Evolutionary conservation across 768 basidiomycete genomes (phyloP), one percentile per base, ranked within the genome.

Genomic region (Leccinum truebloodii): DNA sequence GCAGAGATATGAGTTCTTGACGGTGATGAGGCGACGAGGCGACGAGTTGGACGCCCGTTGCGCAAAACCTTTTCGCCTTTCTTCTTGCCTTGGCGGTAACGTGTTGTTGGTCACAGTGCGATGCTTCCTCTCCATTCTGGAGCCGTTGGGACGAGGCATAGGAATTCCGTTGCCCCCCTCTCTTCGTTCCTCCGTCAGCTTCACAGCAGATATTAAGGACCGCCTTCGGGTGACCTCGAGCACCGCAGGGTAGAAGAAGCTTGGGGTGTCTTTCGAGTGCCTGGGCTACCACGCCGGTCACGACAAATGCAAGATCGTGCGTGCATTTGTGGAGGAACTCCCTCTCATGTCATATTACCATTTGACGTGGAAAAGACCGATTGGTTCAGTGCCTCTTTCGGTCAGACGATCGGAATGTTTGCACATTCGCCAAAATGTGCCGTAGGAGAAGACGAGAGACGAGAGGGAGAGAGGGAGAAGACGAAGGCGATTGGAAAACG

Each of bases 61-160:
- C 55, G 62, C 48, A 28, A 26, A 56, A 37, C 57, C 16, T n/a
- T 56, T 46, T 14, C 18, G 6, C 13, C 24, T 50, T 26, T 44
- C 41, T 20, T 44, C 41, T 20, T 28, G 9, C n/a, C 41, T 44
- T n/a, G 41, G 57, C 34, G 30, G 49, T 41, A 71, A 71, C 69
- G 69, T 71, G 69, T 69, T 64, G 58, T 54, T 59, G 41, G n/a
- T 20, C 65, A 57, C 59, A 54, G 54, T 52, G 20, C 10, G 6
- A 49, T 22, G 64, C 62, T 60, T 63, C 64, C 13, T 39, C 56
- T 63, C 63, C 57, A 61, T 58, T 69, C 65, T 13, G 18, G 28
- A 53, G 58, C 22, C 54, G 53, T 46, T 56, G 49, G 48, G 52
- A 60, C 46, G 65, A 52, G 18, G 32, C 16, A 51, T 61, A 55